Evolutionary conservation across 2,329 filamentous ascomycete species (phyloP), one percentile per base, ranked within the genome.

Genomic region (Calonectria crousiana): DNA sequence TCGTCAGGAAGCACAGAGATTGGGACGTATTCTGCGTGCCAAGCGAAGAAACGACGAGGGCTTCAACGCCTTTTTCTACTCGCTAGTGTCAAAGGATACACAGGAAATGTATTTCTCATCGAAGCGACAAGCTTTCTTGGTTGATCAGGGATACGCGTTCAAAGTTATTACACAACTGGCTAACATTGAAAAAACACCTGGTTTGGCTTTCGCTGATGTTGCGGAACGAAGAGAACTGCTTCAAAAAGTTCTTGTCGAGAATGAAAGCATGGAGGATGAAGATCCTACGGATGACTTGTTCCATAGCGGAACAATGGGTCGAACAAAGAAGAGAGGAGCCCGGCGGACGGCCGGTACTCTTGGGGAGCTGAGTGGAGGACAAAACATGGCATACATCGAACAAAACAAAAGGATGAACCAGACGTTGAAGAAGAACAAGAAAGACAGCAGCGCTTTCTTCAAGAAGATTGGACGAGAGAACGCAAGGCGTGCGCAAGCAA

Each of bases 51-150:
- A 98, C 80, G 97, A 99, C 79, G 97, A 98, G 84, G 97, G 97
- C 10, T 99, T 99, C 85, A 99, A 99, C 82, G 97, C 97, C 0
- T 99, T 98, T 85, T 99, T 99, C 88, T 99, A 99, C 86, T 98
- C 95, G 0, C 90, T 99, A 0, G 97, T 99, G 4, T 98, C 95
- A 8, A 98, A 98, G 84, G 97, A 99, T 83, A 99, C 97, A 0
- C 93, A 96, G 75, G 97, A 99, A 84, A 98, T 99, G 96, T 97
- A 93, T 83, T 99, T 98, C 84, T 98, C 96, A 0, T 96, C 95
- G 5, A 98, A 98, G 85, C 92, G 97, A 13, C 97, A 99, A 85
- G 96, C 97, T 1, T 99, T 99, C 87, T 89, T 99, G 1, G 96
- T 99, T 28, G 97, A 99, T 78, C 97, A 99, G 85, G 97, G 97